A percentile compares a stretch with the other conserved stretches of the same genome.
phyloP scores from a whole-genome alignment of 2,329 filamentous ascomycete species.

The Trichoderma sp. region DNA sequence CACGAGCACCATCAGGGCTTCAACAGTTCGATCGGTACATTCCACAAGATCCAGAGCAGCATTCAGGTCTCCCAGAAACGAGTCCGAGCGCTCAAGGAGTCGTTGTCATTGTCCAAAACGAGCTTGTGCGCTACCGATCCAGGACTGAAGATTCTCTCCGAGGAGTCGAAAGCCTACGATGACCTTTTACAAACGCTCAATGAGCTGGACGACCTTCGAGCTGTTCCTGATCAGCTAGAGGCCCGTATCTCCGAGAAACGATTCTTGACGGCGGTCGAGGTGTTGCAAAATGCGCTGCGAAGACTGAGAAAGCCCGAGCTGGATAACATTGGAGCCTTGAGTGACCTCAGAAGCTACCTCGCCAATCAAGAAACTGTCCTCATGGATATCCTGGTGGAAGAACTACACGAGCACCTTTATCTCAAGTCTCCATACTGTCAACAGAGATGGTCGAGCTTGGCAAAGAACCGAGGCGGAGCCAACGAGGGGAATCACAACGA shows the following conservation, averaged over 20 bases:
- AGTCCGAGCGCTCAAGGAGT: constrained; percentile 79
- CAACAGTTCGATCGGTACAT: constrained; percentile 97
- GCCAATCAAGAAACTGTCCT: constrained; percentile 89
- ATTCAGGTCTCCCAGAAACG: constrained; percentile 86
- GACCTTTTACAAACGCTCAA: constrained; percentile 80
- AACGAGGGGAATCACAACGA: constrained; percentile 51
- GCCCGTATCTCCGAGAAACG: constrained; percentile 94
- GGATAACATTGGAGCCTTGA: constrained; percentile 85
- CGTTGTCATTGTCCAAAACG: constrained; percentile 76
- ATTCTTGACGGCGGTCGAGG: constrained; percentile 89
- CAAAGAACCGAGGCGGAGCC: constrained; percentile 63
- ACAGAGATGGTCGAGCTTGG: constrained; percentile 86
- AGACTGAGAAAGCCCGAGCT: constrained; percentile 85
- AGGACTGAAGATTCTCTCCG: constrained; percentile 86
- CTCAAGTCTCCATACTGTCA: constrained; percentile 97
- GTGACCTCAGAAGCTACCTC: constrained; percentile 83
- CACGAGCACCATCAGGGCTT: constrained; percentile 99
- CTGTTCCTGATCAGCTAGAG: constrained; percentile 89
- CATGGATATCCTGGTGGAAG: constrained; percentile 95
- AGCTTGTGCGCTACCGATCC: constrained; percentile 84
- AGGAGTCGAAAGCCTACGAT: constrained; percentile 86
- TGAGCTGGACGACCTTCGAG: constrained; percentile 83
- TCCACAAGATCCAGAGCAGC: constrained; percentile 96
- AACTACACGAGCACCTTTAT: constrained; percentile 95
- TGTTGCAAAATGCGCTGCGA: constrained; percentile 82